phyloP scores from a whole-genome alignment of 2,329 filamentous ascomycete genomes.

The Colletotrichum coccodes region DNA sequence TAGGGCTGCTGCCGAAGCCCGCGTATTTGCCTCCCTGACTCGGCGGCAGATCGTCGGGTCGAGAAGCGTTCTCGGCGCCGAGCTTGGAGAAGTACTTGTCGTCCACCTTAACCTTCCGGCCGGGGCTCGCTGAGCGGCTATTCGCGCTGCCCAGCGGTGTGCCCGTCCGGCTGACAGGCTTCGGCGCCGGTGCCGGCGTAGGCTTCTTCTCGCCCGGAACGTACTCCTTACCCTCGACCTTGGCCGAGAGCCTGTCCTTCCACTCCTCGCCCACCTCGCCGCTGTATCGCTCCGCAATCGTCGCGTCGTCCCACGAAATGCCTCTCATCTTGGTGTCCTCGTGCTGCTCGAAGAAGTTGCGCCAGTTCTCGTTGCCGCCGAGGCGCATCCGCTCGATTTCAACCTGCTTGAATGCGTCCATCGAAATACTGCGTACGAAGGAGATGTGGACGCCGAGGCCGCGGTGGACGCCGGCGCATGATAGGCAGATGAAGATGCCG shows the following conservation, averaged over 20 bases:
- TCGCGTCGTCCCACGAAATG: conserved; percentile 84
- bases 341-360: conserved; percentile 84
- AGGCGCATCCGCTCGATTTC: conserved; percentile 95
- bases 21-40: conserved; percentile 92
- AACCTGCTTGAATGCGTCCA: conserved; percentile 96
- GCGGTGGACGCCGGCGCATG: conserved; percentile 93
- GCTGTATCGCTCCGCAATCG: conserved; percentile 90
- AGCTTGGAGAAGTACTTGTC: conserved; percentile 91
- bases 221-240: conserved; percentile 89
- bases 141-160: conserved; percentile 53
- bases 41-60: conserved; percentile 80
- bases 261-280: conserved; percentile 93
- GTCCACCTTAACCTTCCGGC: conserved; percentile 71
- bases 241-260: conserved; percentile 88
- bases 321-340: conserved; percentile 73
- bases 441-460: conserved; percentile 97
- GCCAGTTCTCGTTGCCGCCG: conserved; percentile 90
- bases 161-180: conserved; percentile 48
- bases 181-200: conserved; percentile 41
- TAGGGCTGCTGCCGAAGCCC: conserved; percentile 86
- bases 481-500: conserved; percentile 97
- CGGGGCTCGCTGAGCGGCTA: conserved; percentile 51
- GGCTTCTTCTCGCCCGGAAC: conserved; percentile 75
- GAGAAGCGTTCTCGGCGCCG: conserved; percentile 82
- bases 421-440: conserved; percentile 96